These are phyloP conservation scores for Aureobasidium sp. DNA, from an alignment of 2,329 filamentous ascomycete species.

Conservation along the genomic window DNA sequence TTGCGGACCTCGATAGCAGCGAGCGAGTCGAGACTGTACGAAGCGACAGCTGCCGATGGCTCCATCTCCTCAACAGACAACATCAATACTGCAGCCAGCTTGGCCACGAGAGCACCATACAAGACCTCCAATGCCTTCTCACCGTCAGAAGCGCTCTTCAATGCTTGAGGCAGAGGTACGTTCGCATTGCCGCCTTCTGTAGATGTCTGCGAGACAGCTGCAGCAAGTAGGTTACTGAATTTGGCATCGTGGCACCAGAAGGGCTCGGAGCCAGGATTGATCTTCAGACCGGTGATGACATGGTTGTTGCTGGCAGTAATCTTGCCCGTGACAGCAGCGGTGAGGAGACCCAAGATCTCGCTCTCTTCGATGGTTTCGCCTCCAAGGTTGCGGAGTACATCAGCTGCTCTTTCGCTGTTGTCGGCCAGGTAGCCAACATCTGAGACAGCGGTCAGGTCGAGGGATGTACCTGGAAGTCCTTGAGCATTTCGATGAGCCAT, in stretches of 20 bases:
- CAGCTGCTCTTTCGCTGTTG: constrained; percentile 15
- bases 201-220: background rate
- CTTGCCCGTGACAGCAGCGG: constrained; percentile 1
- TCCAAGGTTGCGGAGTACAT: constrained; percentile 1
- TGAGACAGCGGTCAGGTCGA: constrained; percentile 48
- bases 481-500: constrained; percentile 33
- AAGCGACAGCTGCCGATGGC: background rate
- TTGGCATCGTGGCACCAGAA: constrained; percentile 11
- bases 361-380: constrained; percentile 2
- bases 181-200: background rate
- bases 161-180: background rate
- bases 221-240: background rate
- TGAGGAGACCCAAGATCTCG: constrained; percentile 5
- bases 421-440: constrained; percentile 31
- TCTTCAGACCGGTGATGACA: constrained; percentile 10
- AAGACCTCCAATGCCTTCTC: constrained; percentile 3
- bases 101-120: background rate
- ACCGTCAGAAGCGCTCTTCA: background rate
- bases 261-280: background rate
- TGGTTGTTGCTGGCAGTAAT: constrained; percentile 6
- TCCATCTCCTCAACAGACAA: constrained; percentile 12
- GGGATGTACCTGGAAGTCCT: constrained; percentile 40
- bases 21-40: constrained; percentile 17
- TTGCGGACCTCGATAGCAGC: constrained; percentile 17
- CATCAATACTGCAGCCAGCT: constrained; percentile 9